These are phyloP conservation scores for Hapsidospora chrysogenum DNA, from an alignment of 495 filamentous ascomycete species.

Conservation along the genomic window DNA sequence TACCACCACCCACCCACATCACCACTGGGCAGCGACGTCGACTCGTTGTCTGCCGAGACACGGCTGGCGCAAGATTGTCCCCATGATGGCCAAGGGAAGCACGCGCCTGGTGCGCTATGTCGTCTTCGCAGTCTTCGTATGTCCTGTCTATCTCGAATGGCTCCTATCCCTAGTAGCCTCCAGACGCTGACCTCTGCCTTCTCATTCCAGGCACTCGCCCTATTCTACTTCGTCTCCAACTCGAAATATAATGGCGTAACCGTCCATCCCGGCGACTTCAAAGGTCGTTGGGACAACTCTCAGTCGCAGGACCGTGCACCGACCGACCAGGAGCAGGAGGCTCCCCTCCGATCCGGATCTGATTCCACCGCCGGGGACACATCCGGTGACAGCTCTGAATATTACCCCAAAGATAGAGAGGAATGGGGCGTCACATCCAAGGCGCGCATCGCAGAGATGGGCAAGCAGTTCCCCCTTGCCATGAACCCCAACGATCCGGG, in stretches of 20 bases:
- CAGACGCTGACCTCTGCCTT: no score
- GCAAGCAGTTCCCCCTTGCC: slow-evolving; percentile 24
- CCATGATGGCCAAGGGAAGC: slow-evolving; percentile 47
- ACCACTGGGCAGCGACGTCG: no score
- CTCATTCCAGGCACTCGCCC: slow-evolving; percentile 47
- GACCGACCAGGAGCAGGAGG: not conserved
- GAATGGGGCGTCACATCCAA: no score
- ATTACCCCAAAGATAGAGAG: no score
- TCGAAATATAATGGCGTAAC: slow-evolving; percentile 31
- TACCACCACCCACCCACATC: no score
- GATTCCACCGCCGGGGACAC: not conserved
- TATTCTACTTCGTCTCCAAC: slow-evolving; percentile 68
- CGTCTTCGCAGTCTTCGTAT: slow-evolving; percentile 70
- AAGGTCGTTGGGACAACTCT: no score
- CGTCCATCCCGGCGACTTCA: not conserved
- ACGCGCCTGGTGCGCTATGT: slow-evolving; percentile 75
- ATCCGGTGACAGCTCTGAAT: no score
- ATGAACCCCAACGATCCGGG: slow-evolving; percentile 25
- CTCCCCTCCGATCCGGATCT: not conserved
- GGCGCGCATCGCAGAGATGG: not conserved
- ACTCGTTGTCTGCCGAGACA: not conserved
- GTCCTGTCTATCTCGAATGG: no score
- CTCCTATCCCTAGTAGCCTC: no score
- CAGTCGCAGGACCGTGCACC: no score
- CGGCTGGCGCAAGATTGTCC: slow-evolving; percentile 1